Conservation (phyloP, 164 flowering plant species). For the Hamamelis virginiana region DNA sequence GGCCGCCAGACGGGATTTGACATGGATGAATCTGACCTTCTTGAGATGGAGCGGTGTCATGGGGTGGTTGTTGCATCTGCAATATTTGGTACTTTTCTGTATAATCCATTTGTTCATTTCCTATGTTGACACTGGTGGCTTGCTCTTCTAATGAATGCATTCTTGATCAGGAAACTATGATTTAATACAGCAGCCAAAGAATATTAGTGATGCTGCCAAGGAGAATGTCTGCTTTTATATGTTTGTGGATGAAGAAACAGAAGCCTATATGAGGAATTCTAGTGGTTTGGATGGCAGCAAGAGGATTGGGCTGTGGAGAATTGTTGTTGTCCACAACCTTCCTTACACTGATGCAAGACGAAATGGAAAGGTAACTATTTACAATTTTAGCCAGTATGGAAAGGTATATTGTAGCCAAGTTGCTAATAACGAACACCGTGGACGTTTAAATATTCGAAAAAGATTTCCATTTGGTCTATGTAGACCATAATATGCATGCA, state of each 20-base stretch:
- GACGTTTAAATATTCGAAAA: background rate
- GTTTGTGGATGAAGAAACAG: conserved; percentile 30
- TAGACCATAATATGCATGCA: background rate
- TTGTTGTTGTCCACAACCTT: conserved; percentile 21
- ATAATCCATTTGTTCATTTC: background rate
- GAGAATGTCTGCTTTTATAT: conserved; percentile 25
- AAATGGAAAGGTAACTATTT: conserved; percentile 23
- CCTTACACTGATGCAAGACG: conserved; percentile 30
- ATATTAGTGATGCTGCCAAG: conserved; percentile 22
- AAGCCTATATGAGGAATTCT: conserved; percentile 19
- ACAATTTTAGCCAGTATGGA: background rate
- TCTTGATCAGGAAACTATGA: conserved; percentile 25
- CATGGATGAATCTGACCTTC: conserved; percentile 77
- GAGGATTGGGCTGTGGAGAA: conserved; percentile 27
- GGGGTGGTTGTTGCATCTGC: conserved; percentile 96
- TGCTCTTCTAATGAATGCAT: background rate
- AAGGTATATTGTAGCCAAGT: background rate
- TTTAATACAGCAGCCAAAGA: conserved; percentile 22
- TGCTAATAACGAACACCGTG: background rate
- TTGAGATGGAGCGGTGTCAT: conserved; percentile 78
- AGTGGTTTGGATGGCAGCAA: conserved; percentile 13
- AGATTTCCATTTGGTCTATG: too few species aligned
- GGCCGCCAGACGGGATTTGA: conserved; percentile 88
- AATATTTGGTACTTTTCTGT: conserved; percentile 53
- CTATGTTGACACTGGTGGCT: background rate